These are phyloP conservation scores for Clitocybe nebularis DNA, from an alignment of 1,284 basidiomycete species.

Conservation along the genomic window DNA sequence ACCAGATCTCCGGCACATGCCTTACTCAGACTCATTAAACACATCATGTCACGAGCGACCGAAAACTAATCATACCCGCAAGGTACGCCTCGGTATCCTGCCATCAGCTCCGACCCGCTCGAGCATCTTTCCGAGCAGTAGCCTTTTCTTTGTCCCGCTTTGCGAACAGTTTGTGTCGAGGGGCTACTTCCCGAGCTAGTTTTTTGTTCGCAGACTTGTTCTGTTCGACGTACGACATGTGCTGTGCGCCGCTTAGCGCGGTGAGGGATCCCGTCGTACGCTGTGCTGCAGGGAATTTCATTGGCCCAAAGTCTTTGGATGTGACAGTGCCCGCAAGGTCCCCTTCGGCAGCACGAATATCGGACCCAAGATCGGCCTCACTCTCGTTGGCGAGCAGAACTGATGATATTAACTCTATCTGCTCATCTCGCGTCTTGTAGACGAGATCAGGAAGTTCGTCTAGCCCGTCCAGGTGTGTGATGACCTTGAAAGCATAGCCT, in stretches of 20 bases:
- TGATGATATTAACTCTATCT: constrained; percentile 91
- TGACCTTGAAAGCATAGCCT: constrained; percentile 99
- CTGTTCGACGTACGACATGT: constrained; percentile 89
- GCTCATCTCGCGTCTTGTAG: constrained; percentile 87
- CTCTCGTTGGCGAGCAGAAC: constrained; percentile 91
- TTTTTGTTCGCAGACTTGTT: constrained; percentile 89
- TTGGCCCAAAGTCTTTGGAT: constrained; percentile 68
- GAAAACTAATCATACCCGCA: constrained; percentile 9
- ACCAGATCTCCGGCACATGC: constrained; percentile 1
- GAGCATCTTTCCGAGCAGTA: constrained; percentile 26
- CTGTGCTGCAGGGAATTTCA: constrained; percentile 68
- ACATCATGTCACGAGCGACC: constrained; percentile 8
- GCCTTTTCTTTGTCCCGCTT: constrained; percentile 55
- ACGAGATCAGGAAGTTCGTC: constrained; percentile 87
- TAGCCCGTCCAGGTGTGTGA: constrained; percentile 94
- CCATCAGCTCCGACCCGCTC: constrained; percentile 17
- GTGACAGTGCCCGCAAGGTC: constrained; percentile 78
- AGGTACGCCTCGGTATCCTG: constrained; percentile 13
- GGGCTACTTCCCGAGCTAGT: constrained; percentile 63
- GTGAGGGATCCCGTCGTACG: constrained; percentile 83
- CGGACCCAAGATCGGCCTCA: constrained; percentile 85
- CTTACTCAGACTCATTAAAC: constrained; percentile 3
- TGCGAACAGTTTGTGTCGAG: constrained; percentile 77
- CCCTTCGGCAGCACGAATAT: constrained; percentile 73
- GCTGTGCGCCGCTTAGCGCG: constrained; percentile 83